Evolutionary conservation across 352 stramenopile genomes (phyloP).

Genomic region (Phytophthora ramorum): DNA sequence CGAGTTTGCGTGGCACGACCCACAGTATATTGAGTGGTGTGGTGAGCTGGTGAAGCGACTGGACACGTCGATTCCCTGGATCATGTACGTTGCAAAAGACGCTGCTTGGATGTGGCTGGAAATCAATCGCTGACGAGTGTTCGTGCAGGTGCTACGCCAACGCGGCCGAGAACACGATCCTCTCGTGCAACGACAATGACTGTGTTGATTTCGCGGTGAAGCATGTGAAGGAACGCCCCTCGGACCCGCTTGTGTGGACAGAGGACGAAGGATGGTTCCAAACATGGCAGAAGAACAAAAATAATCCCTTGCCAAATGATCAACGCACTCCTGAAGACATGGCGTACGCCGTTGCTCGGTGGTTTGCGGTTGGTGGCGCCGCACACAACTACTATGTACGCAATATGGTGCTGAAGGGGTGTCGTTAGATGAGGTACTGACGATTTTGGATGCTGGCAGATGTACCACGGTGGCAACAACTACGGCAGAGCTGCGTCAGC

Average conservation of each 20-base stretch:
- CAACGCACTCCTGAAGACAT: constrained; percentile 59
- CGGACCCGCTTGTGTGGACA: constrained; percentile 74
- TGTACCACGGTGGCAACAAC: constrained; percentile 84
- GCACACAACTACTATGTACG: constrained; percentile 80
- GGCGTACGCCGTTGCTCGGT: constrained; percentile 66
- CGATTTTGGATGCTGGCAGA: constrained; percentile 36
- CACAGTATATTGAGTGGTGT: constrained; percentile 63
- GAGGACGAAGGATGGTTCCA: constrained; percentile 82
- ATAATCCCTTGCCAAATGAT: constrained; percentile 43
- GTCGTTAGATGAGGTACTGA: constrained; percentile 6
- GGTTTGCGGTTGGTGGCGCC: constrained; percentile 70
- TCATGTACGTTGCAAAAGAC: constrained; percentile 56
- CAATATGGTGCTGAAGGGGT: constrained; percentile 3
- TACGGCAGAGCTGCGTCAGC: constrained; percentile 65
- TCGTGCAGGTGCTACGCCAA: constrained; percentile 65
- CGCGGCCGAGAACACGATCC: constrained; percentile 67
- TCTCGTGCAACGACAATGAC: constrained; percentile 72
- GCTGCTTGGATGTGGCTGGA: not conserved
- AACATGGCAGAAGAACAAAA: constrained; percentile 55
- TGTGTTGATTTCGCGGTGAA: constrained; percentile 67
- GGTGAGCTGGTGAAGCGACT: constrained; percentile 56
- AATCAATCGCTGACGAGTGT: not conserved
- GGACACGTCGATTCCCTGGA: constrained; percentile 71
- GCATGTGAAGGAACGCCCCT: constrained; percentile 46
- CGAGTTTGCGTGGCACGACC: constrained; percentile 61